Conservation (phyloP, 192 early-diverging fungal species). For the Umbelopsis sp. region DNA sequence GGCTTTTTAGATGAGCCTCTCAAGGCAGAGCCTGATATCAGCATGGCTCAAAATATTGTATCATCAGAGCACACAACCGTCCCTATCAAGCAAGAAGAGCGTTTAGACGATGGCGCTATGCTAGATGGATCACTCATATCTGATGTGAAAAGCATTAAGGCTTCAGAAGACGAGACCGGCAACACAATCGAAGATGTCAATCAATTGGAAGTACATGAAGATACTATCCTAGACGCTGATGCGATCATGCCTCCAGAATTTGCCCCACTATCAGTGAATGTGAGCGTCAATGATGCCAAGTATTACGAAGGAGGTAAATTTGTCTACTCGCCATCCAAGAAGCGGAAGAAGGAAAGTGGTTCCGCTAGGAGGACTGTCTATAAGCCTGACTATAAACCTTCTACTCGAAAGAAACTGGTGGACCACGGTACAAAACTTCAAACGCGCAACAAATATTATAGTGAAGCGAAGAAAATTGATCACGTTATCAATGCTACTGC, state of each 20-base stretch:
- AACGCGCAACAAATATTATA: not conserved
- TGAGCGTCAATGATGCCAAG: slow-evolving; percentile 39
- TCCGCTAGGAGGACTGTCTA: slow-evolving; percentile 22
- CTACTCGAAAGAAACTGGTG: slow-evolving; percentile 13
- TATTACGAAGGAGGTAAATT: slow-evolving; percentile 45
- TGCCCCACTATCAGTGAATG: slow-evolving; percentile 30
- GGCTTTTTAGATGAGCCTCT: slow-evolving; percentile 8
- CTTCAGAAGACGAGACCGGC: not conserved
- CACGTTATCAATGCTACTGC: not conserved
- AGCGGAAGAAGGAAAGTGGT: slow-evolving; percentile 4
- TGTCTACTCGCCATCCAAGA: slow-evolving; percentile 24
- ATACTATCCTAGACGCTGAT: not conserved
- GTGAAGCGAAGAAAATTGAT: slow-evolving; percentile 12
- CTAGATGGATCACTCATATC: not conserved
- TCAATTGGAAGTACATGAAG: not conserved
- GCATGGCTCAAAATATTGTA: not conserved
- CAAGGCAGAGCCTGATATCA: not conserved
- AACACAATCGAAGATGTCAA: not conserved
- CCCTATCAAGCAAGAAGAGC: not conserved
- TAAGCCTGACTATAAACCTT: slow-evolving; percentile 40
- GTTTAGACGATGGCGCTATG: not conserved
- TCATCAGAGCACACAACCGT: not conserved
- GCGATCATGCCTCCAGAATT: slow-evolving; percentile 32
- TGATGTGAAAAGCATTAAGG: not conserved
- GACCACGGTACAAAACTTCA: not conserved